Conservation (phyloP, 306 rosid genomes). For the Prinsepia uniflora region DNA sequence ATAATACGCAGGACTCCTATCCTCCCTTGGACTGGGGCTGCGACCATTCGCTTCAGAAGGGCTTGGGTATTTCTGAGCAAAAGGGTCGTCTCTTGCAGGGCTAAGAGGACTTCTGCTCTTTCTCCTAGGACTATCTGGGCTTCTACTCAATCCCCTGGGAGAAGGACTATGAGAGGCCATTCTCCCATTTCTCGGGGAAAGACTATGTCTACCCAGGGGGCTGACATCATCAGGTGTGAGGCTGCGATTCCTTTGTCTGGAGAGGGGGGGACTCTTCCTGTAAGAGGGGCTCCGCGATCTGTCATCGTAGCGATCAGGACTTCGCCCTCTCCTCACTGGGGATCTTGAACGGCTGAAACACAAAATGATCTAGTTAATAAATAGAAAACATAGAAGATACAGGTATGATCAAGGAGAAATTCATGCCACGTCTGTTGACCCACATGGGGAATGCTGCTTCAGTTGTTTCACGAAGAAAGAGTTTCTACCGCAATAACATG, state of each 20-base stretch:
- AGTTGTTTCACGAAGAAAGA: too few species aligned
- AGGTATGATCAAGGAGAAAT: background rate
- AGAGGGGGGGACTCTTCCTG: slow-evolving; percentile 32
- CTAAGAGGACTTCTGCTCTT: slow-evolving; percentile 42
- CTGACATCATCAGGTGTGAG: slow-evolving; percentile 48
- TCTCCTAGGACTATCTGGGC: slow-evolving; percentile 45
- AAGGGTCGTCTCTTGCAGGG: slow-evolving; percentile 38
- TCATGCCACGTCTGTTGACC: background rate
- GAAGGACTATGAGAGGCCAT: slow-evolving; percentile 10
- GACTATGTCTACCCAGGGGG: slow-evolving; percentile 38
- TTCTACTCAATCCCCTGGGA: slow-evolving; percentile 45
- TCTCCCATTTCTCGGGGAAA: slow-evolving; percentile 47
- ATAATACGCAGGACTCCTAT: slow-evolving; percentile 57
- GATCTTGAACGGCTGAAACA: slow-evolving; percentile 67
- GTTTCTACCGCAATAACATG: too few species aligned
- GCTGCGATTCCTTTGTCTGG: slow-evolving; percentile 49
- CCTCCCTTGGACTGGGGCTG: slow-evolving; percentile 42
- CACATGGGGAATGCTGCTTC: background rate
- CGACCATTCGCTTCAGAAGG: slow-evolving; percentile 43
- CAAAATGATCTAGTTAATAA: background rate
- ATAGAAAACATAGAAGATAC: background rate
- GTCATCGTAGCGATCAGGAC: slow-evolving; percentile 46
- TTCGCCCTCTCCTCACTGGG: slow-evolving; percentile 51
- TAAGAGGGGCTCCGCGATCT: slow-evolving; percentile 46
- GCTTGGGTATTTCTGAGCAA: slow-evolving; percentile 29